Evolutionary conservation across 768 basidiomycete genomes (phyloP), one percentile per base, ranked within the genome.

Genomic region (Rhodocollybia butyracea): DNA sequence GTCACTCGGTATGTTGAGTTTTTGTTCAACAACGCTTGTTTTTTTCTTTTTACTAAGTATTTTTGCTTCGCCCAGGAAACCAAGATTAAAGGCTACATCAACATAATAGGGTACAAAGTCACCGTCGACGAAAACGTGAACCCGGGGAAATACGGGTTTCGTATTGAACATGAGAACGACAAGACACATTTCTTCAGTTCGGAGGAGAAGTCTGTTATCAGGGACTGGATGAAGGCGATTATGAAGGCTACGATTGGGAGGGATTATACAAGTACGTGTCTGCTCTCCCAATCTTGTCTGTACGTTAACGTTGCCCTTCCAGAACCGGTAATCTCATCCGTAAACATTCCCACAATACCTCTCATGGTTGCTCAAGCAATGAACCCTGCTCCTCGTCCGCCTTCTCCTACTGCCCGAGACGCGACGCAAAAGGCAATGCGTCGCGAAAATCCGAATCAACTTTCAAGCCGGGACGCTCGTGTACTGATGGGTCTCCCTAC

Each of bases 221-320:
- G 97, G n/a, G 93, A 93, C 60, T 98, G 97, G 96, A 98, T 98
- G 97, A 99, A 98, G 74, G 93, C 95, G 7, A 84, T 99, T 61
- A 98, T 98, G 93, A 99, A 98, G 68, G 93, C 96, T 2, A 98
- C 96, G 12, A 99, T 99, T 61, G 88, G 84, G 8, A 77, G 97
- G 54, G 97, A 98, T 68, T 98, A 95, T 66, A 81, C 88, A 8
- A 89, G 94, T 95, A 63, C 36, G 88, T 77, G n/a, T n/a, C n/a
- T n/a, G 34, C 7, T 7, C 34, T 8, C 1, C 13, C n/a, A 34
- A 15, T 36, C 48, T 32, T 26, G 54, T 43, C 39, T 6, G 11
- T 29, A 15, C 36, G 26, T 15, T 30, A 7, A 48, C n/a, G 21
- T 40, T 15, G 34, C 24, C 15, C 22, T 51, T 47, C 30, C 63